A percentile compares a stretch with the other conserved stretches of the same genome.
Evolutionary conservation across 768 basidiomycete genomes (phyloP).

Genomic region (Termitomyces eurrhizus): DNA sequence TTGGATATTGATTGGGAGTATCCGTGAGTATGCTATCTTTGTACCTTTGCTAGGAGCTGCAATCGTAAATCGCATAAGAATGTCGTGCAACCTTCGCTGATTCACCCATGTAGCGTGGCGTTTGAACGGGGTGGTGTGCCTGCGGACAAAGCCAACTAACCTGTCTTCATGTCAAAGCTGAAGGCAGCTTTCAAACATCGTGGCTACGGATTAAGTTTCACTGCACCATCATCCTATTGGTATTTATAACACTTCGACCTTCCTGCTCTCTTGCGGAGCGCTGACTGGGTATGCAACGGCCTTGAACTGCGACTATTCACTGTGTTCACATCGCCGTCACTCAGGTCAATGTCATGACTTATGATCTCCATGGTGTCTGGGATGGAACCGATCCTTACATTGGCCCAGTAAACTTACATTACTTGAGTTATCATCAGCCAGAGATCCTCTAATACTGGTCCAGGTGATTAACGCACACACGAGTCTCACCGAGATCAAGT

Average conservation of each 20-base stretch:
- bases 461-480: conserved; percentile 15
- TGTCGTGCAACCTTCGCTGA: not conserved
- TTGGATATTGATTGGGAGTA: conserved; percentile 4
- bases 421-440: not conserved
- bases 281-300: not conserved
- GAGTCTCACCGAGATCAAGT: conserved; percentile 17
- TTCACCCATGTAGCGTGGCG: not conserved
- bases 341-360: conserved; percentile 4
- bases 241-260: conserved; percentile 1
- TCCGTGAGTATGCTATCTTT: not conserved
- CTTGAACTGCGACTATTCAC: not conserved
- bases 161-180: not conserved
- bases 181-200: not conserved
- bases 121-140: not conserved
- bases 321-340: not conserved
- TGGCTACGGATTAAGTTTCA: not conserved
- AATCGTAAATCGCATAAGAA: not conserved
- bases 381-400: conserved; percentile 2
- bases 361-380: not conserved
- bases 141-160: not conserved
- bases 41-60: not conserved
- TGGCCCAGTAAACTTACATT: not conserved
- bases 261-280: not conserved
- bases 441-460: not conserved
- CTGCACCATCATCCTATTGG: conserved; percentile 2